These are phyloP conservation scores for Carpinus fangiana DNA, from an alignment of 306 rosid genomes.

Conservation along the genomic window DNA sequence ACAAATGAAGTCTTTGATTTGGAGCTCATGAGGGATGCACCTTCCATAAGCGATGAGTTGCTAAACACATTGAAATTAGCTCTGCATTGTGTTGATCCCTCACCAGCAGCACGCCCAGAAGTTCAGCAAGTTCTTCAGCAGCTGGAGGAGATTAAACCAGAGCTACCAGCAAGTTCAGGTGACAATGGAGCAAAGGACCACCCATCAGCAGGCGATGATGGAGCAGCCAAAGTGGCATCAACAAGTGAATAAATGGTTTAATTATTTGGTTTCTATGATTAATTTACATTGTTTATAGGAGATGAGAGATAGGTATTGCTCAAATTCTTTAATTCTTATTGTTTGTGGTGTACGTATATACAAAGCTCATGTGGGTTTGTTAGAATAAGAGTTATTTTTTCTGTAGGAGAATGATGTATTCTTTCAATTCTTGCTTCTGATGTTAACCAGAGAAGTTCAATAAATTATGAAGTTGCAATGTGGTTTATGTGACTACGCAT, in stretches of 20 bases:
- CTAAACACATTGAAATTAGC: conserved; percentile 83
- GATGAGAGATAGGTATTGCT: not conserved
- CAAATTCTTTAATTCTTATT: conserved; percentile 44
- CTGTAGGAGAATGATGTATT: conserved; percentile 31
- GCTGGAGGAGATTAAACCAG: conserved; percentile 69
- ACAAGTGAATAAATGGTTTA: conserved; percentile 30
- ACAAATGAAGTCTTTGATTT: conserved; percentile 88
- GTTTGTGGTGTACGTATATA: conserved; percentile 39
- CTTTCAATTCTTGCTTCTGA: conserved; percentile 29
- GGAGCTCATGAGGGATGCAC: conserved; percentile 78
- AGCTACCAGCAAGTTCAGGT: conserved; percentile 44
- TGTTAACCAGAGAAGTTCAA: conserved; percentile 8
- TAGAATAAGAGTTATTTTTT: conserved; percentile 32
- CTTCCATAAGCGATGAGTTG: conserved; percentile 62
- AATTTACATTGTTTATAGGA: not conserved
- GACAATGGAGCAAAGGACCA: conserved; percentile 44
- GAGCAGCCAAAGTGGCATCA: conserved; percentile 13
- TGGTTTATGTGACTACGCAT: not conserved
- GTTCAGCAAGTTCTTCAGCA: conserved; percentile 77
- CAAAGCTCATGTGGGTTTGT: conserved; percentile 13
- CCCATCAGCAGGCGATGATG: conserved; percentile 41
- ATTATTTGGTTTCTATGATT: not conserved
- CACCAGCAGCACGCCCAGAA: conserved; percentile 78
- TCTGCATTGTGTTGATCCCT: conserved; percentile 85
- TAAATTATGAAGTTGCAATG: conserved; percentile 2